These are phyloP conservation scores for Cutaneotrichosporon dermatis DNA, from an alignment of 1,284 basidiomycete species.

Conservation along the genomic window DNA sequence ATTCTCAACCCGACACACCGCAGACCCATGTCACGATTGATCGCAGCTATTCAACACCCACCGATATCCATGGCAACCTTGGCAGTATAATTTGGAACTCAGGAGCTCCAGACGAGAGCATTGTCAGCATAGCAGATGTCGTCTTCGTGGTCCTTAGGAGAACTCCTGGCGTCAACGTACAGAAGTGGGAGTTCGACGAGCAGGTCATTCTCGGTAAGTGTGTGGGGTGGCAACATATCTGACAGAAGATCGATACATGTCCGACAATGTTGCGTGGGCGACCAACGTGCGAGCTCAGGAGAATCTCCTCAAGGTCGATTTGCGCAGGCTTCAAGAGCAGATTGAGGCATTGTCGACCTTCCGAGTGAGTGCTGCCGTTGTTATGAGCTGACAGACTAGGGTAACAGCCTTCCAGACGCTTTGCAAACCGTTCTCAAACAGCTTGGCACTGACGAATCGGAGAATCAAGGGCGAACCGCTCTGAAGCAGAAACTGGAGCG, in stretches of 20 bases:
- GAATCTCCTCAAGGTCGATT: slow-evolving; percentile 27
- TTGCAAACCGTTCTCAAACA: slow-evolving; percentile 1
- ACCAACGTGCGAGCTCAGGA: slow-evolving; percentile 37
- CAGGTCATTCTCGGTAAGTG: slow-evolving; percentile 34
- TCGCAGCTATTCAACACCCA: slow-evolving; percentile 5
- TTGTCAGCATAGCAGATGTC: slow-evolving; percentile 31
- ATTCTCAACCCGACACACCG: not conserved
- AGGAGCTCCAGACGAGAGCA: slow-evolving; percentile 21
- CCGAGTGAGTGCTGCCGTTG: slow-evolving; percentile 20
- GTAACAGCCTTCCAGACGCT: slow-evolving; percentile 11
- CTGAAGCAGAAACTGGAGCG: slow-evolving; percentile 26
- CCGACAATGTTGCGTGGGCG: slow-evolving; percentile 28
- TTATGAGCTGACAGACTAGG: slow-evolving; percentile 2
- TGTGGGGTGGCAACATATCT: not conserved
- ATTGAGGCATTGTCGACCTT: slow-evolving; percentile 29
- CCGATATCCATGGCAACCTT: slow-evolving; percentile 24
- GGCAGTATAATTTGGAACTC: slow-evolving; percentile 29
- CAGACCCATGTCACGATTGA: slow-evolving; percentile 11
- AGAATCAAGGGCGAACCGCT: slow-evolving; percentile 21
- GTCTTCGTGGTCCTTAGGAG: slow-evolving; percentile 29
- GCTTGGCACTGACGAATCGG: slow-evolving; percentile 15
- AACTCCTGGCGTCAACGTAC: slow-evolving; percentile 18
- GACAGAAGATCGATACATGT: slow-evolving; percentile 37
- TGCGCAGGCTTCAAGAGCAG: slow-evolving; percentile 31
- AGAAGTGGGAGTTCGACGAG: slow-evolving; percentile 38